Evolutionary conservation across 192 early-diverging fungal species (phyloP).

Genomic region (Entophlyctis luteolus): DNA sequence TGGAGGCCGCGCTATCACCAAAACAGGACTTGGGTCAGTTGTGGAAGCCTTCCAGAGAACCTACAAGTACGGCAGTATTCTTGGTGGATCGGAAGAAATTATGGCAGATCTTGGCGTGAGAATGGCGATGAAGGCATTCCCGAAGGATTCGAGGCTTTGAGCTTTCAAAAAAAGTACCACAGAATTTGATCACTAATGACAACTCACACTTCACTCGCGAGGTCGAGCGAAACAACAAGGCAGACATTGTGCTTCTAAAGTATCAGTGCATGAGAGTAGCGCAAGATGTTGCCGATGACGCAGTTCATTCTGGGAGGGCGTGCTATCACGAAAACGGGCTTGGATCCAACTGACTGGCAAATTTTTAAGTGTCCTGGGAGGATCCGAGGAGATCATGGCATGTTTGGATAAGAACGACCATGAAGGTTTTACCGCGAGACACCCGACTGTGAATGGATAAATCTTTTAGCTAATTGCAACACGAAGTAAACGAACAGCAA

Average conservation of each 20-base stretch:
- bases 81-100: slow-evolving; percentile 50
- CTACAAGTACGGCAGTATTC: slow-evolving; percentile 52
- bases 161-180: neutral
- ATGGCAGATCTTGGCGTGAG: slow-evolving; percentile 62
- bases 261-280: slow-evolving; percentile 48
- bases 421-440: no score
- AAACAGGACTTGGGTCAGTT: slow-evolving; percentile 63
- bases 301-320: slow-evolving; percentile 70
- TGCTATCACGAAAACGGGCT: slow-evolving; percentile 62
- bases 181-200: neutral
- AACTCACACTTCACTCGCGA: neutral
- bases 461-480: no score
- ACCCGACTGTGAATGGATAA: no score
- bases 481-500: no score
- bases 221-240: neutral
- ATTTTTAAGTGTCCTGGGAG: no score
- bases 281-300: slow-evolving; percentile 57
- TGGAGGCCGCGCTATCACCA: slow-evolving; percentile 65
- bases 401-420: no score
- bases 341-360: no score
- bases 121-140: slow-evolving; percentile 59
- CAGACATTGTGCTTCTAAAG: slow-evolving; percentile 61
- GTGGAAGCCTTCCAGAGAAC: slow-evolving; percentile 64
- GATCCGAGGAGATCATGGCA: no score
- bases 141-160: slow-evolving; percentile 26